Evolutionary conservation across 1,139 yeast genomes (phyloP).

Genomic region (Wickerhamomyces sp.): DNA sequence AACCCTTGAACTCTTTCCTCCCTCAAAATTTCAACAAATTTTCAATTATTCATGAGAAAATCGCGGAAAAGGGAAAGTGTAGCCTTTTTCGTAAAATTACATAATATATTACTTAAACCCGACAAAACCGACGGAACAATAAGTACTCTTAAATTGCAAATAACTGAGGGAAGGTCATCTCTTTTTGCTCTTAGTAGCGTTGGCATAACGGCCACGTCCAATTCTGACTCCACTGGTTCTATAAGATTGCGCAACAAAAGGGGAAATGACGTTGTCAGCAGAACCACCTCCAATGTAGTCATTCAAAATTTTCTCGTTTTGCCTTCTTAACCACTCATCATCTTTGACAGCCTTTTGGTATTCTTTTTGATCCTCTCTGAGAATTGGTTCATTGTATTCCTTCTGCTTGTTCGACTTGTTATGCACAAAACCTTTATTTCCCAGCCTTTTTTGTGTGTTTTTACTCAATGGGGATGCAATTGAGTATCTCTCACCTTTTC

Average conservation of each 20-base stretch:
- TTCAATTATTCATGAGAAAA: too few species aligned
- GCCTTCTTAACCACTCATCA: constrained; percentile 82
- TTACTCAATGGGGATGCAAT: constrained; percentile 72
- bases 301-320: constrained; percentile 77
- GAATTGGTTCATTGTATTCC: constrained; percentile 48
- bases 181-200: constrained; percentile 45
- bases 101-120: too few species aligned
- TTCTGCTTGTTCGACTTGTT: constrained; percentile 54
- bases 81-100: too few species aligned
- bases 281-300: constrained; percentile 95
- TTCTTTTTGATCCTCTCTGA: constrained; percentile 93
- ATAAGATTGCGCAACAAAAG: constrained; percentile 68
- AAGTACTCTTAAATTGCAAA: too few species aligned
- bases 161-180: too few species aligned
- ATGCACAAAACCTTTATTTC: constrained; percentile 71
- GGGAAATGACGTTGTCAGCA: constrained; percentile 87
- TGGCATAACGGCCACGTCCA: constrained; percentile 79
- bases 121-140: too few species aligned
- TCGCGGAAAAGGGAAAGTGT: too few species aligned
- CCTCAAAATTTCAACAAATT: too few species aligned
- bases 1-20: too few species aligned
- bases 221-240: constrained; percentile 70
- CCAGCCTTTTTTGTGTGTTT: constrained; percentile 54
- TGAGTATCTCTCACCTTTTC: constrained; percentile 77
- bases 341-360: constrained; percentile 83